Conservation (phyloP, 306 rosid genomes). For the Rosa persica region DNA sequence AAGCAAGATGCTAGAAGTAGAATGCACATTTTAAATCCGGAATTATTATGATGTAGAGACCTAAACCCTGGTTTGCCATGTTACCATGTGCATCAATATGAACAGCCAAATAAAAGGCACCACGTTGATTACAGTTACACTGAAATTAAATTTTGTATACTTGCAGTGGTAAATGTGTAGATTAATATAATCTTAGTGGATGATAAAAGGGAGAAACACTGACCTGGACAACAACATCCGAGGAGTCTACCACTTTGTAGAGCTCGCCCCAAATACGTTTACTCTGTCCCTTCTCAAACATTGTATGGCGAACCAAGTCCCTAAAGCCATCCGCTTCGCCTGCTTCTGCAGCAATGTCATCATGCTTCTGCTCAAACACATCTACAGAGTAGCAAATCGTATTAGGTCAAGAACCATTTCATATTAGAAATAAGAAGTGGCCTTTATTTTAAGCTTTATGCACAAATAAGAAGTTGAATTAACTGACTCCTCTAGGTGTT, state of each 20-base stretch:
- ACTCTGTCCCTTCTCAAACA: constrained; percentile 99
- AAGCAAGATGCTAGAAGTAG: neutral
- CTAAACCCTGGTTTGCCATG: neutral
- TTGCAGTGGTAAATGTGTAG: neutral
- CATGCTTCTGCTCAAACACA: constrained; percentile 62
- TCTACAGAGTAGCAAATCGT: constrained; percentile 39
- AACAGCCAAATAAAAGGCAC: neutral
- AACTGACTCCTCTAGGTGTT: neutral
- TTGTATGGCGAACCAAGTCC: constrained; percentile 84
- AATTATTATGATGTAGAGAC: neutral
- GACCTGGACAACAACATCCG: constrained; percentile 98
- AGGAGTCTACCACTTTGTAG: constrained; percentile 96
- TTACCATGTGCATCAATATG: neutral
- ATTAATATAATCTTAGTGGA: neutral
- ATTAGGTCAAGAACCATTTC: neutral
- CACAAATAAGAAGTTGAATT: neutral
- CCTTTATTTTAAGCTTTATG: neutral
- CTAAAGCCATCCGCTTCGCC: constrained; percentile 71
- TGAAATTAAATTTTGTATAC: neutral
- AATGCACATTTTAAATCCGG: constrained; percentile 4
- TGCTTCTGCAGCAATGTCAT: constrained; percentile 47
- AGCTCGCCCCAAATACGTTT: constrained; percentile 99
- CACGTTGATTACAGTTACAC: neutral
- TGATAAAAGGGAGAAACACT: neutral
- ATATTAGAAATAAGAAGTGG: neutral